Base-by-base conservation (phyloP, 805 yeast species). In the Candida chilensis region DNA sequence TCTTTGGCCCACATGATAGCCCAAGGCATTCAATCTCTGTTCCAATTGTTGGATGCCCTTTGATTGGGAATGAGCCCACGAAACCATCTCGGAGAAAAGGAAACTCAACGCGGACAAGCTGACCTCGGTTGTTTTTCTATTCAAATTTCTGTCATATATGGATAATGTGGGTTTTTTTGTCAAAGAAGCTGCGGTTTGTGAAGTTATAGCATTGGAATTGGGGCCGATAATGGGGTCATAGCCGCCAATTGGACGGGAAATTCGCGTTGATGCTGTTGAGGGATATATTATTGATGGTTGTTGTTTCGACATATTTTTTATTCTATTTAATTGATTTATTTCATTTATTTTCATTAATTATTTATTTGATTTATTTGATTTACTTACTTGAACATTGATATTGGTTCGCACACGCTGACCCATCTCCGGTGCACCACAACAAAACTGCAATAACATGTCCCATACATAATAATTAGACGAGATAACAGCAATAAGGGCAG, bases 1-100 rank as follows among this genome's bases (percentile, higher is more conserved):
- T 37, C 84, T 70, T 33, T 74, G 70, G 2, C 95, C 95, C 24
- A 86, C 71, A 24, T 75, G 74, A 47, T 84, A 83, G 1, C 95
- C 95, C 26, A 82, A 54, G 8, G 76, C 71, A 48, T 80, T 84
- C 29, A 85, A 62, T 31, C 78, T 57, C 19, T 49, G 52, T 33
- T 63, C 70, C 24, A 63, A 48, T 40, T 84, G 88, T 34, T 72
- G 76, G 17, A 85, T 65, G 11, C 86, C 85, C 33, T 67, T 71
- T 5, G 84, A 71, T 30, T 71, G 64, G 28, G 61, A 57, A 34
- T 78, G 79, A 19, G 74, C 59, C 65, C 80, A 73, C 36, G 74
- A 74, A 8, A 85, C 77, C 24, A 79, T 68, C 39, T 81, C 88
- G 47, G 77, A 60, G 41, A 81, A 83, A 14, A 85, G 54, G 40